A percentile compares a stretch with the other conserved stretches of the same genome.
phyloP scores from a whole-genome alignment of 495 filamentous ascomycete genomes.

The Aspergillus olivimuriae region DNA sequence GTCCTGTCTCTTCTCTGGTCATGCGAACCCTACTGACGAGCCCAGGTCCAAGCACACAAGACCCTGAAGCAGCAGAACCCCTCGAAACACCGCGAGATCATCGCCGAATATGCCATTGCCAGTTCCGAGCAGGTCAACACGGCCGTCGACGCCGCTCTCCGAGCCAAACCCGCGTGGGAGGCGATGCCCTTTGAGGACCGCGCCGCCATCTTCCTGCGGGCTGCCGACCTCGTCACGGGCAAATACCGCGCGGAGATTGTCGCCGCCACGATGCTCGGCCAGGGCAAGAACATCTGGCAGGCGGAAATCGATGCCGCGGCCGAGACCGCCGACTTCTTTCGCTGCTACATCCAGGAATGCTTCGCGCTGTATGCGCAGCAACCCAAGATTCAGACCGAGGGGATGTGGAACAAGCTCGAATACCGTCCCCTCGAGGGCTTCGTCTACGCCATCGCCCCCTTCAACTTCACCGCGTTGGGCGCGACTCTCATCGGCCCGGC shows the following conservation, averaged over 20 bases:
- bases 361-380: constrained; percentile 68
- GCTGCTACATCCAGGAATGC: constrained; percentile 69
- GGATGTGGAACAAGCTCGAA: constrained; percentile 70
- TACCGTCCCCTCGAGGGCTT: constrained; percentile 80
- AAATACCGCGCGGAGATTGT: constrained; percentile 91
- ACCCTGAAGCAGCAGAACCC: constrained; percentile 58
- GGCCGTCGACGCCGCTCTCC: constrained; percentile 74
- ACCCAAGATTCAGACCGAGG: constrained; percentile 44
- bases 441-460: constrained; percentile 76
- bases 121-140: constrained; percentile 56
- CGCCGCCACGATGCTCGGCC: constrained; percentile 87
- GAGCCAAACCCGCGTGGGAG: constrained; percentile 77
- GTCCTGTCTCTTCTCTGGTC: no score
- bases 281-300: constrained; percentile 96
- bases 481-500: constrained; percentile 70
- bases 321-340: constrained; percentile 80
- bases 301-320: constrained; percentile 93
- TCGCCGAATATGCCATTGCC: constrained; percentile 72
- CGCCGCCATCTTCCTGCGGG: constrained; percentile 86
- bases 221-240: constrained; percentile 73
- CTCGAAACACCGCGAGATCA: constrained; percentile 54
- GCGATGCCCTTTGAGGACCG: constrained; percentile 75
- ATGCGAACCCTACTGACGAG: no score
- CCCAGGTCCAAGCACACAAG: constrained; percentile 15
- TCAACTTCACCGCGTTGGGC: constrained; percentile 86